Conservation (phyloP, 2,329 filamentous ascomycete genomes). For the Colletotrichum eleusines region DNA sequence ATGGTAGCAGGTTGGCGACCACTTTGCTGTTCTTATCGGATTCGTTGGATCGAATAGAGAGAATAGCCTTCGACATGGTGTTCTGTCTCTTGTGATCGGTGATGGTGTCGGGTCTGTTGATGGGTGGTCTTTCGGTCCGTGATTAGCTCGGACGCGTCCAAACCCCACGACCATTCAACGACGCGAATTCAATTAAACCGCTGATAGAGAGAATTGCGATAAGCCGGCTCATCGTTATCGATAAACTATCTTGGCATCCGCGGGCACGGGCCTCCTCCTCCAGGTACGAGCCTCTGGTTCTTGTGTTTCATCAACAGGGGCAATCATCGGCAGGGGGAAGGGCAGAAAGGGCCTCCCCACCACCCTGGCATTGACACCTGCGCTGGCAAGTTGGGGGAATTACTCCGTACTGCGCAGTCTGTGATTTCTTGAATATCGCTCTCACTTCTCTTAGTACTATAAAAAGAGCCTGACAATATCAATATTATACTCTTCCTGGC, state of each 20-base stretch:
- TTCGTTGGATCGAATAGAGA: slow-evolving; percentile 52
- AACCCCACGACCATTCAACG: background rate
- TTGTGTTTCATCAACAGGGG: slow-evolving; percentile 21
- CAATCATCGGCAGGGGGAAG: slow-evolving; percentile 10
- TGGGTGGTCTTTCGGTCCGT: background rate
- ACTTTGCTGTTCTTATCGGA: slow-evolving; percentile 50
- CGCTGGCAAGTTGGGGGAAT: too few species aligned
- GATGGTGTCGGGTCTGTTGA: background rate
- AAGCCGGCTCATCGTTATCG: slow-evolving; percentile 19
- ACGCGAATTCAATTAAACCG: slow-evolving; percentile 23
- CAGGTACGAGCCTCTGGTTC: background rate
- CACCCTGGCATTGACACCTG: background rate
- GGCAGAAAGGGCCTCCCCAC: background rate
- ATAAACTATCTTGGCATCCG: slow-evolving; percentile 29
- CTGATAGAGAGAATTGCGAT: slow-evolving; percentile 30
- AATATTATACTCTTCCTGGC: too few species aligned
- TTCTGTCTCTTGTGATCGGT: background rate
- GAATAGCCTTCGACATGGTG: slow-evolving; percentile 58
- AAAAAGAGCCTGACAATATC: too few species aligned
- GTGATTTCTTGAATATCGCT: too few species aligned
- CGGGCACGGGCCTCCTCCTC: slow-evolving; percentile 13
- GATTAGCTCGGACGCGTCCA: slow-evolving; percentile 24
- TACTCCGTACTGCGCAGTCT: too few species aligned
- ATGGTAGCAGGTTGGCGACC: slow-evolving; percentile 81
- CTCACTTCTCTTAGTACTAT: too few species aligned